Percentiles rank a stretch among this genome's conserved stretches.
Conservation (phyloP, 1,139 yeast species). For the Lipomyces yarrowii region DNA sequence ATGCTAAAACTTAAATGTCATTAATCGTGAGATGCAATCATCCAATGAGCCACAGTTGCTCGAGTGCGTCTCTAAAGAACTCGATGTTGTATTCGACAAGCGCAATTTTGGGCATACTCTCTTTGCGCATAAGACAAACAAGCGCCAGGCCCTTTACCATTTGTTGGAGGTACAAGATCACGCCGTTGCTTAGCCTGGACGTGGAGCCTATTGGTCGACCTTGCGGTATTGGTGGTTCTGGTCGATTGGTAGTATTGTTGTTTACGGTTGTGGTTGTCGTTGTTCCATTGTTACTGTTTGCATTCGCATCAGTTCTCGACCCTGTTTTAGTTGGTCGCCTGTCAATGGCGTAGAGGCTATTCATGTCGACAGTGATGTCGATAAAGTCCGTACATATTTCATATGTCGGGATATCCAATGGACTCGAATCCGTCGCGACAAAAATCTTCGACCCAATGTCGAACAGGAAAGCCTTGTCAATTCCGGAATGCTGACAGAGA, state of each 20-base stretch:
- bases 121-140: slow-evolving; percentile 80
- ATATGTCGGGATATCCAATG: slow-evolving; percentile 92
- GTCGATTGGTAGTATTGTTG: neutral
- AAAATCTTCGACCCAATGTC: slow-evolving; percentile 93
- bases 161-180: slow-evolving; percentile 77
- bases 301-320: slow-evolving; percentile 28
- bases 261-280: slow-evolving; percentile 1
- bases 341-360: slow-evolving; percentile 46
- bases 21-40: neutral
- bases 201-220: slow-evolving; percentile 60
- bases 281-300: slow-evolving; percentile 33
- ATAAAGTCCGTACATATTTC: slow-evolving; percentile 97
- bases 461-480: slow-evolving; percentile 89
- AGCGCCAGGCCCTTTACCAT: slow-evolving; percentile 93
- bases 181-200: slow-evolving; percentile 79
- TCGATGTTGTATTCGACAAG: slow-evolving; percentile 89
- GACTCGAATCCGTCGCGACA: slow-evolving; percentile 93
- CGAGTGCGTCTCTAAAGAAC: slow-evolving; percentile 74
- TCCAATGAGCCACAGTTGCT: slow-evolving; percentile 65
- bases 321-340: slow-evolving; percentile 2
- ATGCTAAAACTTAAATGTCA: neutral
- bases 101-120: slow-evolving; percentile 49
- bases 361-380: slow-evolving; percentile 88
- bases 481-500: slow-evolving; percentile 82
- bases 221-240: neutral